Conservation (phyloP, 106 monocot species). For the Allium cepa region DNA sequence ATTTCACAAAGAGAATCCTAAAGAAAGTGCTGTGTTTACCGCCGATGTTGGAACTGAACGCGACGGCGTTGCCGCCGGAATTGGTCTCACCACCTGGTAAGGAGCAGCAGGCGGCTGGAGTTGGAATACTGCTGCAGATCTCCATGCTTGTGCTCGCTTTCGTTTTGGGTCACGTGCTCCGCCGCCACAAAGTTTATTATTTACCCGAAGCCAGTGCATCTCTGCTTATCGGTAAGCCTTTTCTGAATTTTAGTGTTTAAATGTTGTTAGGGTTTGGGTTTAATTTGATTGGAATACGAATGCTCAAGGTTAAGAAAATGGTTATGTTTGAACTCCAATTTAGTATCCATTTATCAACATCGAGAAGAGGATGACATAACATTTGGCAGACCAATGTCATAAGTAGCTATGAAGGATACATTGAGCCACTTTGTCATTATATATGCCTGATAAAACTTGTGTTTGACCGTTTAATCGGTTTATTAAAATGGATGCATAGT, state of each 20-base stretch:
- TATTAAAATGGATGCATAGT: too few species aligned
- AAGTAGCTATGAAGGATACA: too few species aligned
- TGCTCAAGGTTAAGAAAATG: too few species aligned
- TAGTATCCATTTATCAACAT: too few species aligned
- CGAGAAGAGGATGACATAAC: too few species aligned
- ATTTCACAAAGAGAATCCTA: neutral
- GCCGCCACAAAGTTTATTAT: constrained; percentile 81
- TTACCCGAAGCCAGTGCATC: constrained; percentile 96
- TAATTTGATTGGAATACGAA: too few species aligned
- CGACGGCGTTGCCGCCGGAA: constrained; percentile 33
- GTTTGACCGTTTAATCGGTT: too few species aligned
- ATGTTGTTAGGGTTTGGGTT: too few species aligned
- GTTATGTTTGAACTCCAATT: too few species aligned
- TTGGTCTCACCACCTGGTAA: constrained; percentile 34
- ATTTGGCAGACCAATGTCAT: too few species aligned
- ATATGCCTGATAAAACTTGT: too few species aligned
- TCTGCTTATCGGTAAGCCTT: constrained; percentile 67
- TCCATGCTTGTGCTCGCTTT: constrained; percentile 95
- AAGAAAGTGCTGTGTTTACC: neutral
- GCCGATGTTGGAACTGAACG: constrained; percentile 17
- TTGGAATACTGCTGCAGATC: constrained; percentile 92
- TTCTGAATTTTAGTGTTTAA: neutral
- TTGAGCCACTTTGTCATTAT: too few species aligned
- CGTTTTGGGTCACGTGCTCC: constrained; percentile 79
- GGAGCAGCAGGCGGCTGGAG: constrained; percentile 95